Evolutionary conservation across 495 filamentous ascomycete species (phyloP), one percentile per base, ranked within the genome.

Genomic region (Pyronema domesticum): DNA sequence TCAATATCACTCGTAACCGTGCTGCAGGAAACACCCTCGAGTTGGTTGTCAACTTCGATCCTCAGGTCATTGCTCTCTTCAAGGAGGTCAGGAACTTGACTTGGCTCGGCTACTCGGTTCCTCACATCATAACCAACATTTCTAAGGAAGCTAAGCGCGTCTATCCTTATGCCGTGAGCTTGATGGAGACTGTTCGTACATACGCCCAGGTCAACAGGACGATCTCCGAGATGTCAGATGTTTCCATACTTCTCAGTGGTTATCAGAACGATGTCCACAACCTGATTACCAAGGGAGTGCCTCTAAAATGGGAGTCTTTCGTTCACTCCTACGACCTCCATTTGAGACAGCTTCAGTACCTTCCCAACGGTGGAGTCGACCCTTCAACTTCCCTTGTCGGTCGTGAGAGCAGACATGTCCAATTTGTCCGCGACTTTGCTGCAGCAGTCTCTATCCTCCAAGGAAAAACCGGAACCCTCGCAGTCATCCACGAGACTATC

Each of bases 21-120:
- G 81, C 88, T 3, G 81, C 85, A 4, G 88, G 86, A 55, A 91
- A 95, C 65, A 75, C 75, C 7, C 67, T 94, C 37, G 89, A 96
- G 67, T 75, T 99, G 13, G 77, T 75, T 4, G 86, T 99, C 63
- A 99, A 96, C 67, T 99, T 99, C 56, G 89, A 99, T 68, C 80
- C 85, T 7, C 89, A 96, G 63, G 83, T 96, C 55, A 99, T 96
- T 67, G 85, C 87, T 0, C 70, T 99, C 34, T 99, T 96, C 74
- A 99, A 99, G 64, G 91, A 99, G 70, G 93, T 94, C n/a, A 80
- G 91, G 23, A 96, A 96, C 61, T 74, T 99, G 33, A 76, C 86
- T 23, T 96, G 89, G 88, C 78, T 91, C 45, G 87, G 84, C 62
- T 96, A 83, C 67, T 80, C 82, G 51, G 85, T 99, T 30, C 91